phyloP scores from a whole-genome alignment of 257 asterid genomes.

The Solanum phureja region DNA sequence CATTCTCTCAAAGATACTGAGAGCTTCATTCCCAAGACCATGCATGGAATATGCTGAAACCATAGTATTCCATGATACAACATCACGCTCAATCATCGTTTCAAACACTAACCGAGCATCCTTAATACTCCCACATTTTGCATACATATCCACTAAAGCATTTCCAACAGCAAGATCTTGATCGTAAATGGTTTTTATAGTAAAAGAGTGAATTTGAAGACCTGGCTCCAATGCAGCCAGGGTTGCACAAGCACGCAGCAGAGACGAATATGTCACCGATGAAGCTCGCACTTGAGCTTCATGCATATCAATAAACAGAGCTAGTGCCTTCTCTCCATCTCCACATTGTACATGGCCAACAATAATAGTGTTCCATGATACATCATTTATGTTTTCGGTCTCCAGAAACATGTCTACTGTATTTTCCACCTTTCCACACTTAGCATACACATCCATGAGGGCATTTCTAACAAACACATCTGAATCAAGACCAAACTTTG shows the following conservation, averaged over 20 bases:
- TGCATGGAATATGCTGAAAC: constrained; percentile 90
- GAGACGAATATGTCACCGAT: constrained; percentile 72
- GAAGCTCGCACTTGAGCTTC: constrained; percentile 50
- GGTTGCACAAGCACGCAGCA: constrained; percentile 79
- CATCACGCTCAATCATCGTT: constrained; percentile 33
- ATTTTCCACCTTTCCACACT: constrained; percentile 59
- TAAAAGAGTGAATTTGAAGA: constrained; percentile 55
- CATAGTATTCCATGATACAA: constrained; percentile 82
- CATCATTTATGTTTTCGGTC: constrained; percentile 46
- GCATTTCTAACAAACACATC: constrained; percentile 69
- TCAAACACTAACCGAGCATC: constrained; percentile 72
- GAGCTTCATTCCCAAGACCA: constrained; percentile 74
- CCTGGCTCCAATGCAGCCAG: constrained; percentile 79
- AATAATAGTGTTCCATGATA: constrained; percentile 88
- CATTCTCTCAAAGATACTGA: constrained; percentile 55
- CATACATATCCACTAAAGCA: constrained; percentile 86
- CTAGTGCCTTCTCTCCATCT: constrained; percentile 60
- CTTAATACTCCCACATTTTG: constrained; percentile 70
- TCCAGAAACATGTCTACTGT: constrained; percentile 47
- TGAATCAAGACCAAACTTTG: constrained; percentile 52
- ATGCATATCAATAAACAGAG: constrained; percentile 46
- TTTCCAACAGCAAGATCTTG: constrained; percentile 63
- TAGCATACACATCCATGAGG: constrained; percentile 89
- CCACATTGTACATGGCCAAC: constrained; percentile 76
- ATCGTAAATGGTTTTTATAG: constrained; percentile 52